phyloP scores from a whole-genome alignment of 1,139 yeast genomes.

The Geotrichum aggregatum region DNA sequence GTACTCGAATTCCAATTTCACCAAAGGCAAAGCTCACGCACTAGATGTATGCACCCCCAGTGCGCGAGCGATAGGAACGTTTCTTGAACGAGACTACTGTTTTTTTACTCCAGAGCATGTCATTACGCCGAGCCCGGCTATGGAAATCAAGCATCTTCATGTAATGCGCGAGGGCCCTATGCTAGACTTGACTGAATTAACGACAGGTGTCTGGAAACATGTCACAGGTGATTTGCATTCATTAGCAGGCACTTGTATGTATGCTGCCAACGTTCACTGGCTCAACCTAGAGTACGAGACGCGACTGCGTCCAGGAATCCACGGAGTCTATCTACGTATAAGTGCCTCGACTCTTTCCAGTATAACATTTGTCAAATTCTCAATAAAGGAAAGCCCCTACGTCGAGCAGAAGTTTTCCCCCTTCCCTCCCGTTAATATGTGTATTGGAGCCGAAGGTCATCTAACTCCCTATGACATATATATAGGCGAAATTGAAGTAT shows the following conservation, averaged over 20 bases:
- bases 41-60: not conserved
- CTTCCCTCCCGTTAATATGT: conserved; percentile 15
- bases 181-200: conserved; percentile 7
- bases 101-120: conserved; percentile 18
- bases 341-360: conserved; percentile 26
- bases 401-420: conserved; percentile 19
- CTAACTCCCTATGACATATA: conserved; percentile 10
- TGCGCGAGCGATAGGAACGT: conserved; percentile 4
- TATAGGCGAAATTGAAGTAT: conserved; percentile 19
- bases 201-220: conserved; percentile 26
- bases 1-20: not conserved
- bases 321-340: conserved; percentile 28
- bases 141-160: conserved; percentile 8
- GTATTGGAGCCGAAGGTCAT: conserved; percentile 17
- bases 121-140: conserved; percentile 12
- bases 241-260: conserved; percentile 26
- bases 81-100: conserved; percentile 19
- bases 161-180: not conserved
- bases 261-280: conserved; percentile 31
- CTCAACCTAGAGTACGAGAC: conserved; percentile 30
- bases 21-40: not conserved
- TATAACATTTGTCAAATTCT: conserved; percentile 27
- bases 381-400: conserved; percentile 17
- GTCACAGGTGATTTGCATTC: conserved; percentile 25
- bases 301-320: conserved; percentile 30